Evolutionary conservation across 495 filamentous ascomycete species (phyloP), one percentile per base, ranked within the genome.

Genomic region (Letharia columbiana): DNA sequence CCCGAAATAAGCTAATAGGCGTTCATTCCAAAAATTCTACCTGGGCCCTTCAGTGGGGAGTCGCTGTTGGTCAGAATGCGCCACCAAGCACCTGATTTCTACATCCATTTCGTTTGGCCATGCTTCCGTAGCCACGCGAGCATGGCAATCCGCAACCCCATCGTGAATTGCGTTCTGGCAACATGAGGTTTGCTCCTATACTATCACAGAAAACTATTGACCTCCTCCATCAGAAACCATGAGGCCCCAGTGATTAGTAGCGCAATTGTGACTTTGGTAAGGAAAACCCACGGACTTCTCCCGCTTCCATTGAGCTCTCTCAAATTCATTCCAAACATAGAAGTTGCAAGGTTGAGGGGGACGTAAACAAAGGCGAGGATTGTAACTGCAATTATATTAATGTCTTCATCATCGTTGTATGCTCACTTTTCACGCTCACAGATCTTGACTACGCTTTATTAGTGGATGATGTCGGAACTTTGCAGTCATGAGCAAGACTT

Each of bases 291-390:
- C 18, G 61, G 12, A 4, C 8, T 10, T 40, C 63, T 40, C n/a
- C 64, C 54, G 15, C 60, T 67, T 20, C 60, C 52, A 28, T 69
- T 69, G n/a, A 67, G 59, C 45, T 69, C 60, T 39, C 64, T 59
- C 15, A 67, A 23, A 11, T 69, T 67, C 65, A 69, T 67, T 31
- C 65, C 65, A 35, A 63, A 69, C 33, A 69, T 69, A 15, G 63
- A 66, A 7, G 39, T 67, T 3, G 64, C 64, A 44, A 69, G 60
- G 11, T 61, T 67, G 15, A 69, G 54, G 10, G 68, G 65, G 13
- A 69, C 65, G 28, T 67, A 69, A 10, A 67, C 17, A 52, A 64
- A 67, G 15, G 68, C 65, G 12, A 69, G 65, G 23, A 67, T 39
- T 10, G 68, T 69, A 52, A 69, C 63, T 59, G n/a, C 40, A 13